Base-by-base conservation (phyloP, 75 land plant genomes). In the Cupressus sempervirens region DNA sequence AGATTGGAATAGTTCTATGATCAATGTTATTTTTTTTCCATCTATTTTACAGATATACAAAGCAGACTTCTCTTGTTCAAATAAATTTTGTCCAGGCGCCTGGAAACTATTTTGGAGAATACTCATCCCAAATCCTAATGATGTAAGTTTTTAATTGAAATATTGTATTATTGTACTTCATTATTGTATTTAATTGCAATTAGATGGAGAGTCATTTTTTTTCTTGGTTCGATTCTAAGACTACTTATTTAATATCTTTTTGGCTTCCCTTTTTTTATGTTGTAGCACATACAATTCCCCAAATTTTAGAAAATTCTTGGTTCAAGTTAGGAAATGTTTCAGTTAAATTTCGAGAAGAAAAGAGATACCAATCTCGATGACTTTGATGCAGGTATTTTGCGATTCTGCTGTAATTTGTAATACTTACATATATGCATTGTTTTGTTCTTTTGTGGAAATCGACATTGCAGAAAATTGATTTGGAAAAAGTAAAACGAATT, bases 301-400 rank as follows among this genome's bases (percentile, higher is more conserved):
- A 85, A 53, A 88, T 88, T 26, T 80, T 86, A 35, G 89, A 88
- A 50, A 43, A 82, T 81, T 46, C 87, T 52, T 88, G 89, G 84
- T 88, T 88, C 67, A 85, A 82, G 84, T 85, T 85, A 67, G 89
- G 89, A 26, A 85, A 88, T 67, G 32, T 14, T 76, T 79, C 83
- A 26, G 76, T 83, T 23, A 67, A 87, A 52, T 88, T 88, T 74
- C 14, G 13, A 62, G 88, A 88, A 62, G 89, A n/a, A 88, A 83
- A 76, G 82, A 48, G 40, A 81, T 80, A 46, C 18, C n/a, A 86
- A 40, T 34, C 65, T 82, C 2, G 82, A 85, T 46, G 89, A 85
- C 67, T 52, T 86, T 43, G 86, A 88, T 53, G 84, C 83, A 29
- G 76, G 76, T 88, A 34, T 88, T 88, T 50, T 76, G 48, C 73